phyloP scores from a whole-genome alignment of 2,329 filamentous ascomycete species.

The Lecanicillium sp. region DNA sequence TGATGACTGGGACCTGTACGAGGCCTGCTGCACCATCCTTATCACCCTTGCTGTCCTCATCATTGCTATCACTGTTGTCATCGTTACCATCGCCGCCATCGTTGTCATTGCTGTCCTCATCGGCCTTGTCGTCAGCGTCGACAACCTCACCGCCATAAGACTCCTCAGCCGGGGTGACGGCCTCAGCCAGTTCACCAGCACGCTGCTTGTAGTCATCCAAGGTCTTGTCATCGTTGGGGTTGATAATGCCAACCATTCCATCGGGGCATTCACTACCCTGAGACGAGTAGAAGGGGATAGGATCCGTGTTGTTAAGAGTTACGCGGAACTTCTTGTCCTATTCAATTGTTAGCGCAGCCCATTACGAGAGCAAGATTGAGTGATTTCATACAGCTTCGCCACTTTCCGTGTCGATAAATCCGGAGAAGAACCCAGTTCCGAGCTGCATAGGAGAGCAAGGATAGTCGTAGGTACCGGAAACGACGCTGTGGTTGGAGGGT shows the following conservation, averaged over 20 bases:
- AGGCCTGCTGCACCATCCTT: slow-evolving; percentile 12
- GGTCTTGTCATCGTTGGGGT: slow-evolving; percentile 20
- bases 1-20: slow-evolving; percentile 12
- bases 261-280: slow-evolving; percentile 26
- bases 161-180: slow-evolving; percentile 17
- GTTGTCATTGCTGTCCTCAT: slow-evolving; percentile 11
- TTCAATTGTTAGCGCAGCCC: slow-evolving; percentile 1
- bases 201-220: slow-evolving; percentile 22
- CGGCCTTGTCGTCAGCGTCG: slow-evolving; percentile 13
- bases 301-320: slow-evolving; percentile 21
- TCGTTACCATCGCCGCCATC: slow-evolving; percentile 3
- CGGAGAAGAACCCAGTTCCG: slow-evolving; percentile 29
- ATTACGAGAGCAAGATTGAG: neutral
- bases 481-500: slow-evolving; percentile 28
- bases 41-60: slow-evolving; percentile 6
- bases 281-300: slow-evolving; percentile 30
- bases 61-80: slow-evolving; percentile 4
- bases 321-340: slow-evolving; percentile 28
- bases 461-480: slow-evolving; percentile 24
- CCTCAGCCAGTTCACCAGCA: slow-evolving; percentile 17
- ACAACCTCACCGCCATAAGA: slow-evolving; percentile 22
- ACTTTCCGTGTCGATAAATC: slow-evolving; percentile 20
- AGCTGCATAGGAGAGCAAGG: slow-evolving; percentile 25
- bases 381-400: slow-evolving; percentile 19
- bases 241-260: slow-evolving; percentile 33